A percentile compares a stretch with the other conserved stretches of the same genome.
Evolutionary conservation across 208 protist species (phyloP).

Genomic region (Herpetomonas samuelpessoai): DNA sequence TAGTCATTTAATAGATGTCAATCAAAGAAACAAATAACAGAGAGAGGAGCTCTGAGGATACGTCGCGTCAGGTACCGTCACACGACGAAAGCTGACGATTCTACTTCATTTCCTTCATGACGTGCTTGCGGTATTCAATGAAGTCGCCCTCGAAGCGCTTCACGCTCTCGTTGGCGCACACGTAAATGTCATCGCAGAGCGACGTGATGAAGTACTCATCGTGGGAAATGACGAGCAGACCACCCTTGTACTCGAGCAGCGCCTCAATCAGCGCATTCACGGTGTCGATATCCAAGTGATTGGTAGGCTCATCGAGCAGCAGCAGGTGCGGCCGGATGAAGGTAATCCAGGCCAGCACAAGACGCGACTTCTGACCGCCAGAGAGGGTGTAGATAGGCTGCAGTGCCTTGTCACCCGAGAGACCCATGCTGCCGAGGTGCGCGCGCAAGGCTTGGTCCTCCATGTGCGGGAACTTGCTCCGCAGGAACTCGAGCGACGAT

Average conservation of each 20-base stretch:
- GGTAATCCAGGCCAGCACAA: slow-evolving; percentile 93
- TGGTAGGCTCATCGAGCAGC: slow-evolving; percentile 96
- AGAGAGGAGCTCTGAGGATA: neutral
- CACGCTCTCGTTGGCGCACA: slow-evolving; percentile 74
- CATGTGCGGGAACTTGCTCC: slow-evolving; percentile 78
- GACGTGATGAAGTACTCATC: slow-evolving; percentile 94
- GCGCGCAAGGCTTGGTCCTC: slow-evolving; percentile 81
- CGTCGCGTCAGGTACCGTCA: neutral
- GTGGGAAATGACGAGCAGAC: slow-evolving; percentile 91
- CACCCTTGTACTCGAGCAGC: slow-evolving; percentile 87
- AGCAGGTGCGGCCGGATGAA: slow-evolving; percentile 93
- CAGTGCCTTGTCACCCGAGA: slow-evolving; percentile 82
- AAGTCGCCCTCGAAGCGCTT: slow-evolving; percentile 88
- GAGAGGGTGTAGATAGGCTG: slow-evolving; percentile 93
- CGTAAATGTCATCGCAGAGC: slow-evolving; percentile 90
- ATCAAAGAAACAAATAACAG: too few species aligned
- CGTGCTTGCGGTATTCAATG: slow-evolving; percentile 77
- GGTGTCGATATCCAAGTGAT: slow-evolving; percentile 95
- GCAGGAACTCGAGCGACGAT: slow-evolving; percentile 91
- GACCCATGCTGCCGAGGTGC: slow-evolving; percentile 92
- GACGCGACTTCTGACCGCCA: slow-evolving; percentile 94
- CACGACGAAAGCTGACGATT: neutral
- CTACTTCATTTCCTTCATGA: slow-evolving; percentile 75
- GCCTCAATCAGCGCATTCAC: slow-evolving; percentile 93
- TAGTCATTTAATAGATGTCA: too few species aligned